These are phyloP conservation scores for Stagonosporopsis cucurbitacearum DNA, from an alignment of 2,329 filamentous ascomycete genomes.

Conservation along the genomic window DNA sequence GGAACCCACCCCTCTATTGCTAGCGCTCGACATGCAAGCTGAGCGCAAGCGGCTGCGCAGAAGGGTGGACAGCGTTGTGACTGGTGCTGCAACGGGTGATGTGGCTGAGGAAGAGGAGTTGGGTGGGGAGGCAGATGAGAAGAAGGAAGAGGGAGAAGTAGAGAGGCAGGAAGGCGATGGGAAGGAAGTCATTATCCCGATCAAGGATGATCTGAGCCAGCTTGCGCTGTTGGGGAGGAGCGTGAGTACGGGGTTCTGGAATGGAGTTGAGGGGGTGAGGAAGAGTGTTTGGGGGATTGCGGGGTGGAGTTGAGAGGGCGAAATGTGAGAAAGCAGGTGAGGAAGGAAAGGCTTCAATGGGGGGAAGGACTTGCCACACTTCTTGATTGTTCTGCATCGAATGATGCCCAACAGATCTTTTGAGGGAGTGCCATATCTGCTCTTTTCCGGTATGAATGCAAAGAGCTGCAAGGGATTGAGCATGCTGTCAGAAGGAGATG, in stretches of 20 bases:
- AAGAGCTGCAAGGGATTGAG: background rate
- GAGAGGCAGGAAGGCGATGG: conserved; percentile 1
- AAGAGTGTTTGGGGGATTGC: conserved; percentile 15
- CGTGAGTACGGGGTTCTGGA: conserved; percentile 5
- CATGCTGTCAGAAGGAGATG: background rate
- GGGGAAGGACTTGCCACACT: too few species aligned
- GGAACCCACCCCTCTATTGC: conserved; percentile 10
- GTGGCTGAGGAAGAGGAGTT: background rate
- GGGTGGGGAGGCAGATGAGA: background rate
- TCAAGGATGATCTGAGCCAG: conserved; percentile 14
- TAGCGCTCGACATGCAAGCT: conserved; percentile 15
- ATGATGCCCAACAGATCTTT: too few species aligned
- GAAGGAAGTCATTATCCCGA: conserved; percentile 8
- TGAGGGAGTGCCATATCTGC: too few species aligned
- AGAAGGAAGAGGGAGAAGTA: background rate
- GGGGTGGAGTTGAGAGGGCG: conserved; percentile 1
- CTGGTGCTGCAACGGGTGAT: background rate
- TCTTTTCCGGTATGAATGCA: too few species aligned
- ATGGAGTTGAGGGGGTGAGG: conserved; percentile 12
- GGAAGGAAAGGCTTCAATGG: too few species aligned
- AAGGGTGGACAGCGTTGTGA: conserved; percentile 1
- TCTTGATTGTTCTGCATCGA: too few species aligned
- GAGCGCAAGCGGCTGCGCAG: conserved; percentile 7
- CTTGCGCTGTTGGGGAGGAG: conserved; percentile 7
- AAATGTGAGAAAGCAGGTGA: background rate